Evolutionary conservation across 352 stramenopile species (phyloP).

Genomic region (Pythium aristosporum): DNA sequence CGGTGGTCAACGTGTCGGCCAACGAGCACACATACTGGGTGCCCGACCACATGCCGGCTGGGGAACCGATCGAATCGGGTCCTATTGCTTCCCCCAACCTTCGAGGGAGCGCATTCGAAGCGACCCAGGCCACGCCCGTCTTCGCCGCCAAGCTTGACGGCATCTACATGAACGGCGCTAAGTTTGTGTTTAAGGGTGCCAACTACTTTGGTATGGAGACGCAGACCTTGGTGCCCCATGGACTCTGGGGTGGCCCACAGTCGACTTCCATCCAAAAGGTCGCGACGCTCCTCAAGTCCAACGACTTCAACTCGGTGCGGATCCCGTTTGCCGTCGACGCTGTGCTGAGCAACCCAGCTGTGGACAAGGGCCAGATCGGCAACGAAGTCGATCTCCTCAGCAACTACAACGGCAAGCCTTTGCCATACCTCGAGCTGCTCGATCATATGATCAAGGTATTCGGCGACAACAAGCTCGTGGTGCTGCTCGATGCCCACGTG

Average conservation of each 20-base stretch:
- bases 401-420: slow-evolving; percentile 20
- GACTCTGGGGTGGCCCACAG: slow-evolving; percentile 51
- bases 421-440: slow-evolving; percentile 52
- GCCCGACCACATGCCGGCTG: background rate
- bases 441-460: slow-evolving; percentile 44
- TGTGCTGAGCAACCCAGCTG: slow-evolving; percentile 32
- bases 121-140: background rate
- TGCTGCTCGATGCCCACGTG: slow-evolving; percentile 54
- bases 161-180: slow-evolving; percentile 35
- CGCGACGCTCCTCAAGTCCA: slow-evolving; percentile 31
- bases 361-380: slow-evolving; percentile 43
- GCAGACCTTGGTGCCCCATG: slow-evolving; percentile 56
- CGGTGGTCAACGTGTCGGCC: background rate
- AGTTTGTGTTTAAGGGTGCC: slow-evolving; percentile 51
- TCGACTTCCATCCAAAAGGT: slow-evolving; percentile 49
- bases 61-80: background rate
- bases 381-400: slow-evolving; percentile 30
- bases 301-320: slow-evolving; percentile 56
- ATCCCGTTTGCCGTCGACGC: slow-evolving; percentile 49
- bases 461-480: slow-evolving; percentile 33
- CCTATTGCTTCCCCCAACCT: background rate
- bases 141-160: slow-evolving; percentile 33
- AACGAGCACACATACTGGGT: slow-evolving; percentile 3
- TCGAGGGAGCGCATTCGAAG: background rate
- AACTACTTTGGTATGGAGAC: slow-evolving; percentile 69